Conservation (phyloP, 2,329 filamentous ascomycete genomes). For the Aspergillus brasiliensis region DNA sequence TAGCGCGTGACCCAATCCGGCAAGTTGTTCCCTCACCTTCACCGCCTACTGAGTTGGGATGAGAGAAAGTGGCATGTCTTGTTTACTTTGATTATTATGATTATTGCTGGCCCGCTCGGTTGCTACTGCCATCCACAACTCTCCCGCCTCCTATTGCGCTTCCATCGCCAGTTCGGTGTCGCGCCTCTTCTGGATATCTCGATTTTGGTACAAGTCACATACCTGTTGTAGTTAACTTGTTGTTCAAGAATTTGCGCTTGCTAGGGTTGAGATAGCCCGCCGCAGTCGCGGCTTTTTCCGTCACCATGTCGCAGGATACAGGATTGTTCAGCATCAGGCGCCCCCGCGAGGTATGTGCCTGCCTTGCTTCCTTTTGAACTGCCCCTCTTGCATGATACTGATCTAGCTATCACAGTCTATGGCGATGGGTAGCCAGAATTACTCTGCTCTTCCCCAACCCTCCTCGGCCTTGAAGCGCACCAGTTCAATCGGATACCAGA, state of each 20-base stretch:
- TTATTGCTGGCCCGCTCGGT: constrained; percentile 16
- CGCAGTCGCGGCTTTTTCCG: constrained; percentile 31
- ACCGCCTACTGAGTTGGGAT: constrained; percentile 35
- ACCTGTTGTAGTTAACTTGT: not conserved
- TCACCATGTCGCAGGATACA: constrained; percentile 79
- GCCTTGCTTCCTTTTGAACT: not conserved
- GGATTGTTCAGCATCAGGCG: constrained; percentile 90
- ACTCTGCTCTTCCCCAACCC: constrained; percentile 84
- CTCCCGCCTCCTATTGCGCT: not conserved
- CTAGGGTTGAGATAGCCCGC: constrained; percentile 10
- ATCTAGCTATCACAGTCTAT: constrained; percentile 23
- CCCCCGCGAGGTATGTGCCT: constrained; percentile 74
- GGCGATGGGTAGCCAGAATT: constrained; percentile 84
- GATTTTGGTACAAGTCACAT: not conserved
- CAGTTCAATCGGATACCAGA: constrained; percentile 70
- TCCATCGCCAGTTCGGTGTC: not conserved
- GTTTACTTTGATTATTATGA: constrained; percentile 34
- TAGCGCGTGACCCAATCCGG: constrained; percentile 3
- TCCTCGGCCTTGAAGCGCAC: constrained; percentile 92
- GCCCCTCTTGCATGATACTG: constrained; percentile 14
- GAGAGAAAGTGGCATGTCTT: constrained; percentile 31
- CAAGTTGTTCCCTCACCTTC: constrained; percentile 21
- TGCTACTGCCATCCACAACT: constrained; percentile 6
- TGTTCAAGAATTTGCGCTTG: not conserved
- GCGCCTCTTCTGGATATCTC: not conserved